Evolutionary conservation across 169 alveolate genomes (phyloP).

Genomic region (Babesia bovis): DNA sequence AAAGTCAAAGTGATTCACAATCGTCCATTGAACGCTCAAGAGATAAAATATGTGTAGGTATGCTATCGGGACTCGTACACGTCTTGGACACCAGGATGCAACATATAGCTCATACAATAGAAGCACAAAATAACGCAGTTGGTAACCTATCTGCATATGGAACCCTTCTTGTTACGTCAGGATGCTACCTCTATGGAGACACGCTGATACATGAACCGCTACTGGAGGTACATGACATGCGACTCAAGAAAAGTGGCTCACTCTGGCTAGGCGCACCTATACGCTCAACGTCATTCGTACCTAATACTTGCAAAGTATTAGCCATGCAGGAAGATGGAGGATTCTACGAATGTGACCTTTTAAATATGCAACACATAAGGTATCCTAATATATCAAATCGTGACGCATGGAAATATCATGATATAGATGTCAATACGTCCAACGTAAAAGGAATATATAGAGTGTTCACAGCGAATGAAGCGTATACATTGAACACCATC

Average conservation of each 20-base stretch:
- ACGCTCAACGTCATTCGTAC: conserved; percentile 20
- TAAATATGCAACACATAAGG: conserved; percentile 25
- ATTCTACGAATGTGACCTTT: conserved; percentile 36
- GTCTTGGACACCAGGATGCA: conserved; percentile 50
- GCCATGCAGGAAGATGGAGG: conserved; percentile 49
- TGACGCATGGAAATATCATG: conserved; percentile 23
- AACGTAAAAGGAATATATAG: conserved; percentile 1
- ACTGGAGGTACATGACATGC: conserved; percentile 54
- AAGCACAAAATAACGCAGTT: conserved; percentile 31
- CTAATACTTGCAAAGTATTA: conserved; percentile 30
- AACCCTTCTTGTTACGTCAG: conserved; percentile 44
- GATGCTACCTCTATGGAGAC: conserved; percentile 40
- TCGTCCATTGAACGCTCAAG: neutral
- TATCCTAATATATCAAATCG: neutral
- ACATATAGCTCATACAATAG: conserved; percentile 45
- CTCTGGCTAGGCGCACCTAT: conserved; percentile 49
- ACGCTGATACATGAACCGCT: conserved; percentile 53
- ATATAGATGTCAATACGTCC: conserved; percentile 18
- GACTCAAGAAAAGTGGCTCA: conserved; percentile 30
- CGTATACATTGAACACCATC: conserved; percentile 13
- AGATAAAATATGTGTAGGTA: conserved; percentile 55
- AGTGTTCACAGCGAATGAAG: conserved; percentile 38
- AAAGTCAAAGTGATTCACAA: neutral
- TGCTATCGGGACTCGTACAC: conserved; percentile 64
- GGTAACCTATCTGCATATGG: conserved; percentile 49